Evolutionary conservation across 2,329 filamentous ascomycete species (phyloP).

Genomic region (Botrytis fabae): DNA sequence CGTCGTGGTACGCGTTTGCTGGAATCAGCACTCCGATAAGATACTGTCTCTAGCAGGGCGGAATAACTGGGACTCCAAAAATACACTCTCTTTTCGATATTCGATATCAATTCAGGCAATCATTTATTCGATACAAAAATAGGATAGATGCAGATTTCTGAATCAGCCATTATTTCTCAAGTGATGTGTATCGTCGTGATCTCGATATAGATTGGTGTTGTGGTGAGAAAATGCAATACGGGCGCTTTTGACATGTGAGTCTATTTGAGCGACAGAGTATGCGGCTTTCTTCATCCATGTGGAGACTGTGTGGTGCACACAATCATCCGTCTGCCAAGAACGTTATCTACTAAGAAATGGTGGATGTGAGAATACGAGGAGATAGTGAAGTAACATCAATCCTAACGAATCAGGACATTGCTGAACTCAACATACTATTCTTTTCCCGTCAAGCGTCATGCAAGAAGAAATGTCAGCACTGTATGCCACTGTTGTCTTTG

Average conservation of each 20-base stretch:
- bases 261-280: neutral
- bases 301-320: neutral
- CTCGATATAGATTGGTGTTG: no score
- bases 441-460: neutral
- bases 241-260: neutral
- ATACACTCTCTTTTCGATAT: neutral
- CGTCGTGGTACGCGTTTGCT: neutral
- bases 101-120: neutral
- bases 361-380: constrained; percentile 5
- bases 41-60: neutral
- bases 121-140: neutral
- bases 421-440: neutral
- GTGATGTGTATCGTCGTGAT: no score
- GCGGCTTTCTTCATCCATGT: neutral
- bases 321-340: constrained; percentile 1
- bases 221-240: neutral
- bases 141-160: no score
- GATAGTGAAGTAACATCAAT: neutral
- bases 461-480: neutral
- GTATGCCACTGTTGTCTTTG: neutral
- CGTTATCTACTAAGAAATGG: neutral
- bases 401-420: neutral
- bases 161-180: no score
- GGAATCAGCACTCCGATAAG: neutral
- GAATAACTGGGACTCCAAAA: neutral